Base-by-base conservation (phyloP, 345 rosid genomes). In the Euphorbia pulcherrima region DNA sequence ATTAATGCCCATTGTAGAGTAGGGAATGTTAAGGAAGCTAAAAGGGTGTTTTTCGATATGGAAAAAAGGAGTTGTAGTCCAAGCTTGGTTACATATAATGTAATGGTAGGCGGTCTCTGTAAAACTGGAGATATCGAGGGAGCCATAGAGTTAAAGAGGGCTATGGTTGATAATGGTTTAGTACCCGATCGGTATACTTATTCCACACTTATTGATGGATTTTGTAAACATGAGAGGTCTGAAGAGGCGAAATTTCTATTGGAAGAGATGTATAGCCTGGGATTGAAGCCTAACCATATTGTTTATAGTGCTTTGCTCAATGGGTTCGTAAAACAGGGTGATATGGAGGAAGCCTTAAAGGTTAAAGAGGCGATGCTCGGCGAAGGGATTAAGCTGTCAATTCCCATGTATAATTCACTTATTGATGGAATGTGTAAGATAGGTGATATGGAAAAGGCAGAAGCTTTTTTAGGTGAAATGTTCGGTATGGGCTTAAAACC, bases 361-460 rank as follows among this genome's bases (percentile, higher is more conserved):
- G 69, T 87, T 39, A 86, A 87, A 75, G 81, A 71, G 64, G 86
- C 76, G 68, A 90, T 88, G 93, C 71, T 72, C 85, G 68, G 85
- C 69, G 69, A 8, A 68, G 88, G 89, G 40, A 61, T 85, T 62
- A 64, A 65, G 59, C 41, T 79, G 24, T 72, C 80, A 68, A 57
- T 74, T 61, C 69, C 74, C 58, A 78, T 83, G 2, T 92, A 83
- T 69, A 87, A 84, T 73, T 72, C 60, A 17, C 86, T 84, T 66
- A 51, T 90, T 10, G 64, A 61, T 55, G 86, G 84, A 57, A 73
- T 83, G 72, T 84, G 86, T 62, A 87, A 79, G 80, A 77, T 72
- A 72, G 89, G 93, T 47, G 79, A 86, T 33, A 68, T 87, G 84
- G 88, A 81, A 75, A 88, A 80, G 82, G 96, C 93, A 21, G 67